Base-by-base conservation (phyloP, 1,284 basidiomycete species). In the Cryptococcus sp. region DNA sequence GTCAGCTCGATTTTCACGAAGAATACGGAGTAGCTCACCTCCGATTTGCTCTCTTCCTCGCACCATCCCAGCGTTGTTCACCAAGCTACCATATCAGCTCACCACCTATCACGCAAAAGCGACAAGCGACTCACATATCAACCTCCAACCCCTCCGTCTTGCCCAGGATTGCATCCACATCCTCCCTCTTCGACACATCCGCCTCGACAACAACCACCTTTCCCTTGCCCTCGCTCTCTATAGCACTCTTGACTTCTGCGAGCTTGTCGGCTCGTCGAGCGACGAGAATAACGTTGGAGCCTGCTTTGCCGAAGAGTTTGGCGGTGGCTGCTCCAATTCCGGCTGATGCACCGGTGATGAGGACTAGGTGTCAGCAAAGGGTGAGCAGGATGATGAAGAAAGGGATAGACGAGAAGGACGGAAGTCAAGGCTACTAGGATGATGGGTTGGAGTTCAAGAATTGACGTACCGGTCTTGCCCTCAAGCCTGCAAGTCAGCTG, bases 41-140 rank as follows among this genome's bases (percentile, higher is more conserved):
- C 72, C 72, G 21, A 74, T 62, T 14, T 69, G 66, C 35, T 74
- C 72, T 18, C 61, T 54, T 9, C 72, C 72, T 16, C 57, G 58
- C 37, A 74, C 72, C 47, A 74, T 64, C 18, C 72, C 72, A 43
- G 72, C 72, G 41, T 74, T 74, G 59, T 74, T 74, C 31, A 74
- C 70, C 24, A 74, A 58, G 49, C 70, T 72, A 43, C n/a, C 18
- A 25, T n/a, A 10, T 22, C 1, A 33, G 41, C 19, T 2, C n/a
- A 34, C 10, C 22, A 26, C 26, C 23, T 33, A 1, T 26, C 22
- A 21, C 23, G 44, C 26, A 21, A n/a, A n/a, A n/a, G 25, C 22
- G 7, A 14, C 21, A 5, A 28, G 24, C 2, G 4, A 54, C 68
- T 52, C 53, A 71, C 68, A 72, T 62, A 39, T 72, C 69, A 22